phyloP scores from a whole-genome alignment of 805 yeast species.

The Tetrapisispora namnaoensis region DNA sequence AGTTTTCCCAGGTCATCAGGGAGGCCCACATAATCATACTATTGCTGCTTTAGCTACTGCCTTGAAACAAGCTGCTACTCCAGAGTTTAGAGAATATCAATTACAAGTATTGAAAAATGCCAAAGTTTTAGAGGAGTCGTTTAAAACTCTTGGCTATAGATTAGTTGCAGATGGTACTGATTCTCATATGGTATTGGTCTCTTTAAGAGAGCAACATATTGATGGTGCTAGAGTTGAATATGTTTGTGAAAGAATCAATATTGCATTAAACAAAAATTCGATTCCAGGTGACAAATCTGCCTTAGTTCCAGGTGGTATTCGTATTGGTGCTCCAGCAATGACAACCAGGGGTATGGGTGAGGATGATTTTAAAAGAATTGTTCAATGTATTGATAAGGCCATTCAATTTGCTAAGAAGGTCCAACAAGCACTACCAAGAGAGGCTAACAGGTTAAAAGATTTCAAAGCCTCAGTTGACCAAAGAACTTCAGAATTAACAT shows the following conservation, averaged over 20 bases:
- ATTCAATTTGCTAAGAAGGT: conserved; percentile 64
- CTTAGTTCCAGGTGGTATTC: conserved; percentile 90
- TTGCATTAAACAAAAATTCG: conserved; percentile 94
- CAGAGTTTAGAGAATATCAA: conserved; percentile 89
- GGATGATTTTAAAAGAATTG: conserved; percentile 74
- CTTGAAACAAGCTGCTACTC: conserved; percentile 82
- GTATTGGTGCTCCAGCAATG: conserved; percentile 99
- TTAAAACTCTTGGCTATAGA: conserved; percentile 62
- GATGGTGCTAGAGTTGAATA: conserved; percentile 98
- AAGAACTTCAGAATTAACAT: conserved; percentile 58
- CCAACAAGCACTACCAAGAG: conserved; percentile 76
- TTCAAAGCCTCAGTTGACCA: conserved; percentile 75
- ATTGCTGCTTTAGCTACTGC: conserved; percentile 97
- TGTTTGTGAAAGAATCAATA: conserved; percentile 86
- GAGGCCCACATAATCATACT: conserved; percentile 99
- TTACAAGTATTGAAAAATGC: conserved; percentile 82
- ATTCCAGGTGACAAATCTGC: conserved; percentile 98
- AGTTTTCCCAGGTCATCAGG: conserved; percentile 99
- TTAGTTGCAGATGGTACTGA: conserved; percentile 94
- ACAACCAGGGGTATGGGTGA: conserved; percentile 92
- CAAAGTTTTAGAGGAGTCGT: conserved; percentile 64
- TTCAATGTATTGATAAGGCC: conserved; percentile 68
- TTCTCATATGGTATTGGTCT: conserved; percentile 89
- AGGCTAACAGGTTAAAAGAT: conserved; percentile 91
- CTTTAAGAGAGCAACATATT: conserved; percentile 77